A percentile compares a stretch with the other conserved stretches of the same genome.
Conservation (phyloP, 345 rosid species). For the Eucalyptus caleyi region DNA sequence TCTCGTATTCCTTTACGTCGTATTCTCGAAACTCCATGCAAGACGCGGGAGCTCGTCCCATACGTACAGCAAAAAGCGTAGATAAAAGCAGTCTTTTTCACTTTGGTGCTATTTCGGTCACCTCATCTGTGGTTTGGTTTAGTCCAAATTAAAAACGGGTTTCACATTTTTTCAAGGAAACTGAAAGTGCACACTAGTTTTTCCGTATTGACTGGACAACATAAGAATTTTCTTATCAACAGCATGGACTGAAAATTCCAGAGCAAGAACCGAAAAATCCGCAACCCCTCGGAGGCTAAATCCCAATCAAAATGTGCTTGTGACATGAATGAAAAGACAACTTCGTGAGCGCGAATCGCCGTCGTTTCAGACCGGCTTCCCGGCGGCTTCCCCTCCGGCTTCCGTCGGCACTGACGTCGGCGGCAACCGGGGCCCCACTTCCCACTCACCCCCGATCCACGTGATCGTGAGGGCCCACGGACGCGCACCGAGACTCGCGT, state of each 20-base stretch:
- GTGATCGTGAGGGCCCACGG: neutral
- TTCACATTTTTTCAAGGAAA: neutral
- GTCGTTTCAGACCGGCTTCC: neutral
- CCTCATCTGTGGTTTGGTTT: neutral
- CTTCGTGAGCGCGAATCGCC: neutral
- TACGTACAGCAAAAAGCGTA: neutral
- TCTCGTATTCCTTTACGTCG: neutral
- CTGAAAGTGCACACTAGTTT: neutral
- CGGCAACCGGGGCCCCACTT: accelerated
- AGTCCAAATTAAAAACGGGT: neutral
- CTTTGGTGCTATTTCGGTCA: neutral
- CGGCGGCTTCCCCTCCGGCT: neutral
- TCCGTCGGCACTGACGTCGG: neutral
- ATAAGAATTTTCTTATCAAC: neutral
- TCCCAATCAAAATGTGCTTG: neutral
- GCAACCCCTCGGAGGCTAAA: neutral
- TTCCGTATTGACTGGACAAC: neutral
- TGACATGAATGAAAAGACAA: neutral
- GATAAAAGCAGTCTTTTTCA: neutral
- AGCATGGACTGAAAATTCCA: neutral
- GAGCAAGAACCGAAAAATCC: neutral
- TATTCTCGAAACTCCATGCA: neutral
- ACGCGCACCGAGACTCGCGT: neutral
- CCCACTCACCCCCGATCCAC: neutral
- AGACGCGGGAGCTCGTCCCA: neutral